Evolutionary conservation across 108 stramenopile genomes (phyloP), one percentile per base, ranked within the genome.

Genomic region (Parietichytrium sp.): DNA sequence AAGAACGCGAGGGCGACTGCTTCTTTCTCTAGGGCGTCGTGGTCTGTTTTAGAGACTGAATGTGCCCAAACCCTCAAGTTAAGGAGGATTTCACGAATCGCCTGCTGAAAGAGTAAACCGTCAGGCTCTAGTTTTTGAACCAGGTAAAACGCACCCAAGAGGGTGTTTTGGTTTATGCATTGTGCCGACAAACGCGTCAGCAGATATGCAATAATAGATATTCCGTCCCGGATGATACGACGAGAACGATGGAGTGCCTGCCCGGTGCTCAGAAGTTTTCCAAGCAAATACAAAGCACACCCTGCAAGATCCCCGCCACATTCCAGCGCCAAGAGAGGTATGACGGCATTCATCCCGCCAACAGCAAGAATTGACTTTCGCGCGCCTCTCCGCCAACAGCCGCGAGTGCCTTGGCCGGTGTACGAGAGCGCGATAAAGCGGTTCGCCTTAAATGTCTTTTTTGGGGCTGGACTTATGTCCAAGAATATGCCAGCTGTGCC

Each of bases 361-460:
- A 72, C 25, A n/a, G 61, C 36, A 27, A 72, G 61, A 33, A 72
- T 72, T 31, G 61, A 33, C 33, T 72, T 72, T n/a, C 61, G 61
- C 33, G 61, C 61, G 15, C 61, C 61, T 6, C 61, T 33, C 33
- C 45, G 61, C 10, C 36, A 42, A 42, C 61, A 72, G 45, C 36
- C 20, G 33, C 20, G 20, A 42, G 3, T 25, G 3, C 61, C 10
- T 42, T 72, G 38, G 8, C 45, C 8, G 38, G 42, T 42, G 6
- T 16, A n/a, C 42, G 36, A 42, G 7, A 42, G n/a, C 0, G 61
- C 61, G 20, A 25, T 6, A 0, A 42, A 42, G 61, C 61, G 61
- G n/a, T 38, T 8, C 1, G 38, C 61, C 15, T 45, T 16, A 27
- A 72, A 72, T 16, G 45, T 33, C 0, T 33, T 15, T 1, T 33